A percentile compares a stretch with the other conserved stretches of the same genome.
Evolutionary conservation across 2,329 filamentous ascomycete species (phyloP).

Genomic region (Botrytis aclada): DNA sequence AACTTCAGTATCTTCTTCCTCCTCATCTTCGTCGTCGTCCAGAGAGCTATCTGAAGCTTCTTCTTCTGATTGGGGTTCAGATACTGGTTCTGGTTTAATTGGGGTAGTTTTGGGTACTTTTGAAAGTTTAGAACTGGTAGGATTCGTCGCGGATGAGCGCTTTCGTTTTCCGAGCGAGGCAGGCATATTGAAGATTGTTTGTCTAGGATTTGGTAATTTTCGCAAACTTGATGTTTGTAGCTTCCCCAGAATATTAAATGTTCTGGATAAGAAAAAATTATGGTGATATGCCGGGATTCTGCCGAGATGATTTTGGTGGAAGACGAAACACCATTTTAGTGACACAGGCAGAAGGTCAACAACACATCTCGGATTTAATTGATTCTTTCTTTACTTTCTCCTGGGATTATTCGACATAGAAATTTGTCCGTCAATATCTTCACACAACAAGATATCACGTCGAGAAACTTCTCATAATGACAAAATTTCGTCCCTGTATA

Average conservation of each 20-base stretch:
- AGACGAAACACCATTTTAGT: constrained; percentile 1
- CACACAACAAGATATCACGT: not conserved
- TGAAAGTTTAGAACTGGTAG: constrained; percentile 23
- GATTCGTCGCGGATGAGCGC: constrained; percentile 40
- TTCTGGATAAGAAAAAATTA: constrained; percentile 8
- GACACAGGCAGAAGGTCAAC: not conserved
- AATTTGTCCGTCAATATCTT: not conserved
- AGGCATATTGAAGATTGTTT: constrained; percentile 24
- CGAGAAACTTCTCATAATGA: constrained; percentile 58
- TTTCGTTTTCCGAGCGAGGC: constrained; percentile 49
- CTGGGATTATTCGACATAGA: not conserved
- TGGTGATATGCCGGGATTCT: not conserved
- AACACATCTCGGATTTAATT: not conserved
- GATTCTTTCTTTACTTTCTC: not conserved
- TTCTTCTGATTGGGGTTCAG: not conserved
- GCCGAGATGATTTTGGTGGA: constrained; percentile 16
- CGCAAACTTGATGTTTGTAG: not conserved
- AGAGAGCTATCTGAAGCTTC: constrained; percentile 2
- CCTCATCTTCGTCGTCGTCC: constrained; percentile 14
- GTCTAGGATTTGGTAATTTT: constrained; percentile 5
- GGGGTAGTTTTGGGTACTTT: not conserved
- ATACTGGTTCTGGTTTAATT: not conserved
- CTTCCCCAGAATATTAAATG: constrained; percentile 19
- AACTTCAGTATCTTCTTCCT: constrained; percentile 26
- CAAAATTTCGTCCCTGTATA: constrained; percentile 91